Evolutionary conservation across 1,284 basidiomycete genomes (phyloP).

Genomic region (Boletellus deceptivus): DNA sequence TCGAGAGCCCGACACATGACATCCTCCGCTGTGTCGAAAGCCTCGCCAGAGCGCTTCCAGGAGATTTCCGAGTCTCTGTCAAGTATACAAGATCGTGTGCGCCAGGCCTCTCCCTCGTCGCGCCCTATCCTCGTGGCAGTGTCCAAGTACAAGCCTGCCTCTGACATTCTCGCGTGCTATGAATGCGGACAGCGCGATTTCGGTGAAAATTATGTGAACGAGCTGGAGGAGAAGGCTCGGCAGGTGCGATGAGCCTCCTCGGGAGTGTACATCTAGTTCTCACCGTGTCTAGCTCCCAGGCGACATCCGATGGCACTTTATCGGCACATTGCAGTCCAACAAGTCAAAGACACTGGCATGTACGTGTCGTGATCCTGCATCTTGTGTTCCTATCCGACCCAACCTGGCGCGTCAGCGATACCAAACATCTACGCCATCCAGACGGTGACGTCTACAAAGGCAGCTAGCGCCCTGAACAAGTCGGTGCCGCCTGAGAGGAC

Average conservation of each 20-base stretch:
- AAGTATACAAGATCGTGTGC: constrained; percentile 50
- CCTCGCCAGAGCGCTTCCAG: constrained; percentile 35
- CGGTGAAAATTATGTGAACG: constrained; percentile 98
- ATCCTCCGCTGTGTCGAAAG: constrained; percentile 10
- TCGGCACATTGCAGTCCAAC: constrained; percentile 93
- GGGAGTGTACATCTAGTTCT: neutral
- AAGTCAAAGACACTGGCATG: constrained; percentile 91
- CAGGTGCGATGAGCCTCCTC: constrained; percentile 46
- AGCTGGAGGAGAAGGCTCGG: constrained; percentile 86
- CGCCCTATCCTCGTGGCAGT: constrained; percentile 74
- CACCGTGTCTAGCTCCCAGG: constrained; percentile 58
- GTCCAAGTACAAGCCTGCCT: constrained; percentile 91
- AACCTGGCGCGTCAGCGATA: constrained; percentile 53
- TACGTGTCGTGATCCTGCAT: constrained; percentile 30
- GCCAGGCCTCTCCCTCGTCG: constrained; percentile 32
- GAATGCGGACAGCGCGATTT: constrained; percentile 85
- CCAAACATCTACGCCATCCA: constrained; percentile 90
- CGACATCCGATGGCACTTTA: constrained; percentile 96
- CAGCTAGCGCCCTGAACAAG: constrained; percentile 83
- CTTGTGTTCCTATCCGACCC: constrained; percentile 4
- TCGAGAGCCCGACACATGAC: constrained; percentile 14
- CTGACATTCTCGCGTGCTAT: constrained; percentile 83
- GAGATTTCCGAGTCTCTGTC: constrained; percentile 53
- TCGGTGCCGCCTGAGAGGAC: constrained; percentile 55
- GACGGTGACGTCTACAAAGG: constrained; percentile 86